A percentile compares a stretch with the other conserved stretches of the same genome.
Conservation (phyloP, 345 rosid species). For the Salix brachista region DNA sequence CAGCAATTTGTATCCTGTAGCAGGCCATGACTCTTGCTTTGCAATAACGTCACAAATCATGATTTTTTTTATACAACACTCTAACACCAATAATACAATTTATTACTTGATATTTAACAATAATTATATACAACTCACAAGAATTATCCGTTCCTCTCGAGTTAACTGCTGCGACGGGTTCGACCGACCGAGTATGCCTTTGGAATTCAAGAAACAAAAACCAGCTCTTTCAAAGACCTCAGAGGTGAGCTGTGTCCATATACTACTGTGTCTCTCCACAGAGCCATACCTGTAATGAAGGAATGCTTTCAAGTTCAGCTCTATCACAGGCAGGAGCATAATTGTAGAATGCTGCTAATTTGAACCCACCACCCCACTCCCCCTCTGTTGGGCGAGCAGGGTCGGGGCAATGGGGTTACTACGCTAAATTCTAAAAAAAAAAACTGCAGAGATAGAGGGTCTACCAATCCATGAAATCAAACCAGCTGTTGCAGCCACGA, state of each 20-base stretch:
- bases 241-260: slow-evolving; percentile 61
- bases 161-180: neutral
- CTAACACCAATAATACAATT: neutral
- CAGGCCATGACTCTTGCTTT: neutral
- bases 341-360: neutral
- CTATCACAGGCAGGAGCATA: neutral
- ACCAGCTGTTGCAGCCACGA: slow-evolving; percentile 63
- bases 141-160: neutral
- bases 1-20: neutral
- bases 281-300: slow-evolving; percentile 49
- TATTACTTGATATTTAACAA: neutral
- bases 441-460: neutral
- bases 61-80: neutral
- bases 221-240: slow-evolving; percentile 59
- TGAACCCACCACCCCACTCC: too few relatives aligned
- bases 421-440: neutral
- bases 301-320: neutral
- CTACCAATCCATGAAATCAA: slow-evolving; percentile 78
- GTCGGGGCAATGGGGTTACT: neutral
- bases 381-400: neutral
- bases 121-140: neutral
- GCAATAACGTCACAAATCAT: too few relatives aligned
- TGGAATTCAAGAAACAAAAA: slow-evolving; percentile 34
- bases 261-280: slow-evolving; percentile 70
- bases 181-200: neutral